phyloP scores from a whole-genome alignment of 345 rosid genomes.

The Pelargonium nanum region DNA sequence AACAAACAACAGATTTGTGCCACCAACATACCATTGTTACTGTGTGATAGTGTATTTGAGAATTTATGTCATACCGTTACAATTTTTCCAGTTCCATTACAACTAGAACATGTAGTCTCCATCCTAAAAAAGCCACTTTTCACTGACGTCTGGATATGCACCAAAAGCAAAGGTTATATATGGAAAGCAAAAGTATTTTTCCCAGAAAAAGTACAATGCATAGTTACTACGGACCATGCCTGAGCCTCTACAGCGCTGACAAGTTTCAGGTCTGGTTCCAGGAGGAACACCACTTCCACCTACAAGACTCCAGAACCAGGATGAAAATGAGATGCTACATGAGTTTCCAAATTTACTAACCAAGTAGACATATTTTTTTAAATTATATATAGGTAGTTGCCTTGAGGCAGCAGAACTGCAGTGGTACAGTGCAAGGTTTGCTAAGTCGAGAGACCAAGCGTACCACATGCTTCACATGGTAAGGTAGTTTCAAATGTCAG shows the following conservation, averaged over 20 bases:
- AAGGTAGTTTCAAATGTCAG: constrained; percentile 74
- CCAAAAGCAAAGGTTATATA: constrained; percentile 4
- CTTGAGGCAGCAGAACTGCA: neutral
- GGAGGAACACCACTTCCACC: constrained; percentile 98
- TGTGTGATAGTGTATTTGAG: neutral
- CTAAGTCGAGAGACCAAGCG: constrained; percentile 11
- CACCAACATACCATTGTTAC: neutral
- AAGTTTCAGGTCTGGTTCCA: constrained; percentile 84
- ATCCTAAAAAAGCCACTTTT: constrained; percentile 63
- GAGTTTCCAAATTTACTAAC: neutral
- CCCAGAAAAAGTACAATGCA: neutral
- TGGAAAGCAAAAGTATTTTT: neutral
- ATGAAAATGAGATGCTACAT: constrained; percentile 1
- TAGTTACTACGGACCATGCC: constrained; percentile 62
- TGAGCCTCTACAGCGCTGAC: constrained; percentile 73
- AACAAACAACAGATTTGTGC: neutral
- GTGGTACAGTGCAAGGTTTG: neutral
- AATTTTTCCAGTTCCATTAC: constrained; percentile 74
- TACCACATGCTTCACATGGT: constrained; percentile 89
- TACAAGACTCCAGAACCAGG: constrained; percentile 12
- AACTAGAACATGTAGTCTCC: constrained; percentile 58
- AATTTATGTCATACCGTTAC: constrained; percentile 9
- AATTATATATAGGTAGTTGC: neutral
- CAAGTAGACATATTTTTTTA: neutral
- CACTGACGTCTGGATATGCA: constrained; percentile 34